Conservation (phyloP, 441 rosid genomes). For the Francoa sonchifolia region DNA sequence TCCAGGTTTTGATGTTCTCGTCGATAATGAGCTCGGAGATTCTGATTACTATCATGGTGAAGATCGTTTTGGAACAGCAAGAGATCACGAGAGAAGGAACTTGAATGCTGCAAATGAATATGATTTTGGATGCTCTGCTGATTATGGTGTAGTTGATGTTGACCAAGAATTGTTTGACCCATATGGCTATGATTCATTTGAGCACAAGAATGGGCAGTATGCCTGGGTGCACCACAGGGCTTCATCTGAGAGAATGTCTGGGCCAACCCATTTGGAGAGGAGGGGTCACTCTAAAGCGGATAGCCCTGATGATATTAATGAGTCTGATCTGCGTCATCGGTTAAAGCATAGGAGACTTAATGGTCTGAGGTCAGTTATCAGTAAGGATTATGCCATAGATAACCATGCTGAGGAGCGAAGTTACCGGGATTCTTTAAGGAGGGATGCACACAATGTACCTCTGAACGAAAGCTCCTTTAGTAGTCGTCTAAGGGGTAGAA, state of each 20-base stretch:
- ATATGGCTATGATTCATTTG: conserved; percentile 35
- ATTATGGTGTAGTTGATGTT: conserved; percentile 34
- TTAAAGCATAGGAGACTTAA: conserved; percentile 55
- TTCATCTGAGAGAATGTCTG: conserved; percentile 40
- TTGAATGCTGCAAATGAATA: conserved; percentile 52
- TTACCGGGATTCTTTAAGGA: conserved; percentile 29
- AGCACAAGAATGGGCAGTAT: conserved; percentile 39
- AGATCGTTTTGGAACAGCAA: conserved; percentile 47
- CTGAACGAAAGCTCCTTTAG: conserved; percentile 36
- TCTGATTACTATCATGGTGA: conserved; percentile 59
- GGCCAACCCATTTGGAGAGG: conserved; percentile 36
- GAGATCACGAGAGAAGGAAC: conserved; percentile 47
- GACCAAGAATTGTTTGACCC: conserved; percentile 34
- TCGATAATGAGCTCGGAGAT: conserved; percentile 65
- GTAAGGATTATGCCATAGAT: conserved; percentile 36
- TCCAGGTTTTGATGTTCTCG: conserved; percentile 97
- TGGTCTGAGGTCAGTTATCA: conserved; percentile 60
- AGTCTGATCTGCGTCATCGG: conserved; percentile 57
- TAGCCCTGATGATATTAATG: conserved; percentile 35
- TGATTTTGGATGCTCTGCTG: conserved; percentile 32
- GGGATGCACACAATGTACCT: conserved; percentile 23
- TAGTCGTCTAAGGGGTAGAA: conserved; percentile 67
- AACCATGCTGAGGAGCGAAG: conserved; percentile 32
- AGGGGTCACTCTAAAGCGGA: conserved; percentile 32
- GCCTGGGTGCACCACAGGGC: conserved; percentile 45